Evolutionary conservation across 495 filamentous ascomycete species (phyloP), one percentile per base, ranked within the genome.

Genomic region (Aspergillus bertholletiae): DNA sequence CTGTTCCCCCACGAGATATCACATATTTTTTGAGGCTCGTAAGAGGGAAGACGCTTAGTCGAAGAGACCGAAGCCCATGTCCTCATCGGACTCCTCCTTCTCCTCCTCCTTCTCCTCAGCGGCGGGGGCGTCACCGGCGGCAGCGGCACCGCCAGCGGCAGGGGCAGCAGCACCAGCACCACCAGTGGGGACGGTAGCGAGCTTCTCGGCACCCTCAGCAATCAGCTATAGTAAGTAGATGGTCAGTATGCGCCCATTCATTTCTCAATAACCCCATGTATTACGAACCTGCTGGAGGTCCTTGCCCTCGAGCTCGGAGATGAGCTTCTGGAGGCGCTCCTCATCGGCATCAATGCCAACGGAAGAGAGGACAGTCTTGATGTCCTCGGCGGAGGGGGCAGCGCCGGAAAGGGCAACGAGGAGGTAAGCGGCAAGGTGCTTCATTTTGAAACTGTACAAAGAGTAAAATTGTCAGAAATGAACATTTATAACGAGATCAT

Each of bases 51-150:
- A 43, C 62, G 63, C 63, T 75, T 79, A 97, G 81, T 97, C 93
- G 88, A 97, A 97, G 56, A 99, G 92, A 88, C 94, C 94, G 83
- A 99, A 96, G 70, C 94, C 94, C 94, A 99, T 99, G 73, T 99
- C 94, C 73, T 99, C 94, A 77, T 99, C 94, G 71, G 94, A 97
- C 84, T 97, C 94, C 76, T 90, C 85, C 69, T 86, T 86, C 65
- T 87, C 88, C 69, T 83, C 86, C 71, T 84, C 80, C 72, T 89
- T 85, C 64, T 80, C 86, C 74, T 84, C 85, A 57, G 83, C 76
- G 61, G 84, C 83, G 59, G 82, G 87, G 56, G 76, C 87, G 59
- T 77, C 89, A 66, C 74, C 89, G 65, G 75, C 87, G 64, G 78
- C 86, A 62, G 82, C 83, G 63, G 79, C 86, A 56, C 78, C 86